Percentiles rank a stretch among this genome's conserved stretches.
Conservation (phyloP, 495 filamentous ascomycete species). For the Aspergillus sparsus region DNA sequence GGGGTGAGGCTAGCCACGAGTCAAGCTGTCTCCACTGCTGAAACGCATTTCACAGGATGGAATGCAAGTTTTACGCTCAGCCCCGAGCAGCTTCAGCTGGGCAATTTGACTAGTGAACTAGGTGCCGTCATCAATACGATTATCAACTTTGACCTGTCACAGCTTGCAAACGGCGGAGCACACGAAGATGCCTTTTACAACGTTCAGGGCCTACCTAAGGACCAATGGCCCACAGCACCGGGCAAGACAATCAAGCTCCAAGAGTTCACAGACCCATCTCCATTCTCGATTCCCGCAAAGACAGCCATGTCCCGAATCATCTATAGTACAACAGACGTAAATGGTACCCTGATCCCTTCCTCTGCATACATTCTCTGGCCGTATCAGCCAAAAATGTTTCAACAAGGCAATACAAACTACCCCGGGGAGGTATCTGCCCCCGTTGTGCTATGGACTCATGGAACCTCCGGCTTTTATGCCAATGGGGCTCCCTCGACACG, state of each 20-base stretch:
- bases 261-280: constrained; percentile 30
- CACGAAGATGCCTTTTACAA: constrained; percentile 31
- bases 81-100: constrained; percentile 29
- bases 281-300: constrained; percentile 1
- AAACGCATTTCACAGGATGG: constrained; percentile 28
- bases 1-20: constrained; percentile 5
- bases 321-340: constrained; percentile 9
- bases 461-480: constrained; percentile 49
- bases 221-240: constrained; percentile 26
- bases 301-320: constrained; percentile 9
- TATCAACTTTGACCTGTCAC: constrained; percentile 38
- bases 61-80: constrained; percentile 40
- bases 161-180: constrained; percentile 37
- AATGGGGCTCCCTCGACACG: constrained; percentile 48
- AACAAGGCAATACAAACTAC: neutral
- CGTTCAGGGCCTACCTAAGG: constrained; percentile 18
- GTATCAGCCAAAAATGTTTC: neutral
- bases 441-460: constrained; percentile 53
- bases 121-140: constrained; percentile 29
- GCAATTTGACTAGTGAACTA: constrained; percentile 24
- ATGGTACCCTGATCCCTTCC: constrained; percentile 6
- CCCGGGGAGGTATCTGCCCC: neutral
- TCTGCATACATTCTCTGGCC: constrained; percentile 11
- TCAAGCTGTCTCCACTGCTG: constrained; percentile 11
- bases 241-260: constrained; percentile 40